Percentiles rank a stretch among this genome's conserved stretches.
phyloP scores from a whole-genome alignment of 2,329 filamentous ascomycete genomes.

The Thyridium curvatum region DNA sequence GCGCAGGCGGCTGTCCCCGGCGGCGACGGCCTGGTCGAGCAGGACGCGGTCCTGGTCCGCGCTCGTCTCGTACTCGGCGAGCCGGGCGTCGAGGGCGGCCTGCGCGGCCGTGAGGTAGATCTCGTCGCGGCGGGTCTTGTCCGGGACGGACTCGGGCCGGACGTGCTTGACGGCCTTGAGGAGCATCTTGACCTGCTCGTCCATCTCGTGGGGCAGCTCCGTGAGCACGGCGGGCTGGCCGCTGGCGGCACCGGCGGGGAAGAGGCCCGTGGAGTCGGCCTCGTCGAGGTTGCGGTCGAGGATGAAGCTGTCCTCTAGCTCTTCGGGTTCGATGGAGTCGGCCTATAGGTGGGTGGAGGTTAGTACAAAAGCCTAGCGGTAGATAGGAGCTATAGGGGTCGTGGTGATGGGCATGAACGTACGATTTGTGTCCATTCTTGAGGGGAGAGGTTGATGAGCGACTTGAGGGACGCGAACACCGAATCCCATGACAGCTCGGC shows the following conservation, averaged over 20 bases:
- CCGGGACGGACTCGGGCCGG: constrained; percentile 32
- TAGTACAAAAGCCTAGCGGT: constrained; percentile 13
- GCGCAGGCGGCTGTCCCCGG: constrained; percentile 6
- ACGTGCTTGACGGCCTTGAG: constrained; percentile 43
- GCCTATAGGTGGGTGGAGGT: constrained; percentile 28
- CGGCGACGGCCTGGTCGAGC: constrained; percentile 4
- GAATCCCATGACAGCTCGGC: constrained; percentile 65
- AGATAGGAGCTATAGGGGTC: not conserved
- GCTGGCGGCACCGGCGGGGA: constrained; percentile 13
- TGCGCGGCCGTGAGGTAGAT: constrained; percentile 32
- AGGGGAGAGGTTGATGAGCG: constrained; percentile 9
- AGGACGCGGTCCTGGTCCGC: constrained; percentile 19
- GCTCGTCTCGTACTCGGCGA: constrained; percentile 19
- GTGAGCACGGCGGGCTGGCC: constrained; percentile 22
- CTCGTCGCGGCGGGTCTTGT: constrained; percentile 44
- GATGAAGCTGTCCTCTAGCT: constrained; percentile 71
- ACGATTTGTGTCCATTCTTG: constrained; percentile 35
- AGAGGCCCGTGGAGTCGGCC: constrained; percentile 40
- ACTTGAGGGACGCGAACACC: constrained; percentile 12
- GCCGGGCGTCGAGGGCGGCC: constrained; percentile 17
- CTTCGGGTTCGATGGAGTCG: constrained; percentile 50
- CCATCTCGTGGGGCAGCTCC: constrained; percentile 43
- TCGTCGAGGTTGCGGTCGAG: constrained; percentile 51
- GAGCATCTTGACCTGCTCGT: constrained; percentile 42
- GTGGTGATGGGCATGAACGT: constrained; percentile 15